A percentile compares a stretch with the other conserved stretches of the same genome.
Conservation (phyloP, 108 stramenopile genomes). For the Skeletonema potamos region DNA sequence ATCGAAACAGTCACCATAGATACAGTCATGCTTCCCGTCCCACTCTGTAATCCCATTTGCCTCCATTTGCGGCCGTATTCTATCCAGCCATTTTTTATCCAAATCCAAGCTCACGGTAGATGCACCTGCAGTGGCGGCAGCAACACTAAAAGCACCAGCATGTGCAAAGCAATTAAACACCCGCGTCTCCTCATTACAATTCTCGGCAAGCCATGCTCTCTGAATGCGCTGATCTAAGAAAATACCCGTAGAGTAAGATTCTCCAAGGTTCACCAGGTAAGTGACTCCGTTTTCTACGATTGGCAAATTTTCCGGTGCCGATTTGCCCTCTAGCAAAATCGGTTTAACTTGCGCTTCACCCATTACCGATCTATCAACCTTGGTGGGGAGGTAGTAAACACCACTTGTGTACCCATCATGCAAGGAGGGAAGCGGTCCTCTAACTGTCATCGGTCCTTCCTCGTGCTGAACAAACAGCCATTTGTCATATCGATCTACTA, state of each 20-base stretch:
- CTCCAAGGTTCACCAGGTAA: conserved; percentile 68
- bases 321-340: conserved; percentile 64
- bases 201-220: conserved; percentile 66
- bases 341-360: conserved; percentile 56
- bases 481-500: conserved; percentile 76
- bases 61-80: conserved; percentile 69
- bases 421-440: conserved; percentile 78
- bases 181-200: conserved; percentile 64
- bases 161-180: conserved; percentile 88
- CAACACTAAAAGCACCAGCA: conserved; percentile 79
- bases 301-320: conserved; percentile 62
- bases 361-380: conserved; percentile 66
- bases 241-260: conserved; percentile 82
- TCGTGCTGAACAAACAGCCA: conserved; percentile 77
- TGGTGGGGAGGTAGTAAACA: conserved; percentile 68
- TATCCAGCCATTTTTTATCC: conserved; percentile 82
- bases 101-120: conserved; percentile 79
- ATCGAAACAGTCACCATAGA: conserved; percentile 86
- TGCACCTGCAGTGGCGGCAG: conserved; percentile 73
- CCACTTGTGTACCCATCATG: conserved; percentile 83
- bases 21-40: conserved; percentile 76
- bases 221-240: conserved; percentile 81
- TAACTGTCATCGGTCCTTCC: conserved; percentile 25
- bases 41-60: conserved; percentile 75
- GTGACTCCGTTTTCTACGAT: conserved; percentile 73